Evolutionary conservation across 2,329 filamentous ascomycete species (phyloP).

Genomic region (Cercospora brassicicola): DNA sequence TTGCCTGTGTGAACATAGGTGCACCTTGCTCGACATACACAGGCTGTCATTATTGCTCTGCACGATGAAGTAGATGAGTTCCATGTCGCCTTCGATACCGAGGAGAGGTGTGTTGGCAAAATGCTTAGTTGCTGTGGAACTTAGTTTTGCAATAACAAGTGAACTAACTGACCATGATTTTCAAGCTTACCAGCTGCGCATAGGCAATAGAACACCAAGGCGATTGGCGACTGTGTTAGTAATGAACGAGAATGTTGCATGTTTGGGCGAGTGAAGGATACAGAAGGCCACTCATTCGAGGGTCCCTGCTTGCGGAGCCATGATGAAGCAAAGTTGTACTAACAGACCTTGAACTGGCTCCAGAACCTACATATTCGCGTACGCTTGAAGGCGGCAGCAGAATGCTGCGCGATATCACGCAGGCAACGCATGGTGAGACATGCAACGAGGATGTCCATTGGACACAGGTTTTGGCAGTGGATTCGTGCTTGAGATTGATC

Average conservation of each 20-base stretch:
- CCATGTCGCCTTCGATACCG: constrained; percentile 22
- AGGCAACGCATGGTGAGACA: background rate
- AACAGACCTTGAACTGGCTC: background rate
- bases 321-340: background rate
- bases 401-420: background rate
- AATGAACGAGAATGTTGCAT: background rate
- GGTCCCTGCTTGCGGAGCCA: background rate
- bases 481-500: background rate
- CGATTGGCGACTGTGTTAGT: background rate
- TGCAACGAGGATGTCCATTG: background rate
- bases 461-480: background rate
- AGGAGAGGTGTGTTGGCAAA: background rate
- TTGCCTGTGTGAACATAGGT: background rate
- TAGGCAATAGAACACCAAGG: background rate
- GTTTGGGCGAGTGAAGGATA: background rate
- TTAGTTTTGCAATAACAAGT: background rate
- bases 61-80: constrained; percentile 32
- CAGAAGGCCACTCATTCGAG: background rate
- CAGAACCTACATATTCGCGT: background rate
- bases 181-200: background rate
- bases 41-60: constrained; percentile 9
- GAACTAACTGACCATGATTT: background rate
- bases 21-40: constrained; percentile 24
- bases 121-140: background rate
- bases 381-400: too few relatives aligned